These are phyloP conservation scores for Talaromyces adpressus DNA, from an alignment of 495 filamentous ascomycete species.

Conservation along the genomic window DNA sequence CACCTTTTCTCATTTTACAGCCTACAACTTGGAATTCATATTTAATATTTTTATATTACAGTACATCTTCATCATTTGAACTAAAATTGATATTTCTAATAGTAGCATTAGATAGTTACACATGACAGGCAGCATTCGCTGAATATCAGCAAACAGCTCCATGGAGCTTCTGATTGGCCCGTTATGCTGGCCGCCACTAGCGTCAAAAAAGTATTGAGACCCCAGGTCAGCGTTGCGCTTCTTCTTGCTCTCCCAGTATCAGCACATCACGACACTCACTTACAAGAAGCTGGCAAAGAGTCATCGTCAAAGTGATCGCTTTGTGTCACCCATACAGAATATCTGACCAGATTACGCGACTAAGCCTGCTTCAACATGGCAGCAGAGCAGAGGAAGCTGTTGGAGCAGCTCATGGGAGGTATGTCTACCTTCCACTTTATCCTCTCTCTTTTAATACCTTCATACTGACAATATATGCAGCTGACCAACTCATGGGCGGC, in stretches of 20 bases:
- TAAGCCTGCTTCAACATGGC: constrained; percentile 52
- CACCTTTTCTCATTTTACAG: background rate
- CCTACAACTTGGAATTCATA: background rate
- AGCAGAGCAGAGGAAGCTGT: constrained; percentile 90
- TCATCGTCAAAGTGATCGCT: background rate
- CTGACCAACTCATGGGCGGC: constrained; percentile 79
- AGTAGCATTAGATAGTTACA: background rate
- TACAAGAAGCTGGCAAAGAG: background rate
- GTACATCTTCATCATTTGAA: background rate
- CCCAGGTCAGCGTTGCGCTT: no score
- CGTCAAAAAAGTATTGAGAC: constrained; percentile 12
- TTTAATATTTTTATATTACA: background rate
- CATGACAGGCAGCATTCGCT: background rate
- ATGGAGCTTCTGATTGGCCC: background rate
- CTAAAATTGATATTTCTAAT: background rate
- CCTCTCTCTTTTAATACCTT: background rate
- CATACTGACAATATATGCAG: constrained; percentile 14
- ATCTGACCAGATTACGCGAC: background rate
- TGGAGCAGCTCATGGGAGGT: constrained; percentile 72
- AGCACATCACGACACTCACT: background rate
- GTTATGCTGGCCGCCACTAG: constrained; percentile 21
- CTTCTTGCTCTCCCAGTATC: background rate
- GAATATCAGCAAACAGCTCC: background rate
- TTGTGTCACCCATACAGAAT: background rate
- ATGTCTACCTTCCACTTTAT: no score